A percentile compares a stretch with the other conserved stretches of the same genome.
These are phyloP conservation scores for Lenwebbia sp. DNA, from an alignment of 345 rosid genomes.

Conservation along the genomic window DNA sequence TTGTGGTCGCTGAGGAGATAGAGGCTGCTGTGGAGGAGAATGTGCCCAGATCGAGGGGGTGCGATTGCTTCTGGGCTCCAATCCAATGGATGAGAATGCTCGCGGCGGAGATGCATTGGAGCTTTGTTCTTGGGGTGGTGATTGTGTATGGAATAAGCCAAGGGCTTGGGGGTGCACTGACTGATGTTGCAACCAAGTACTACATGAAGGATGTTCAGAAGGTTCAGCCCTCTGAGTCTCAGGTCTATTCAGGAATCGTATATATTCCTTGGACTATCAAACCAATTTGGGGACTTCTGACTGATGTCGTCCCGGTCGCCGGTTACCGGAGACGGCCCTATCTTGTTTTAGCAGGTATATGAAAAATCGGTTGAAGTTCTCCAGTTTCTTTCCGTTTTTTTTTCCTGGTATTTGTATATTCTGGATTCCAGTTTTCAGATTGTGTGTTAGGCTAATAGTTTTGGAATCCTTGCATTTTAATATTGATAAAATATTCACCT, in stretches of 20 bases:
- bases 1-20: not conserved
- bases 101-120: constrained; percentile 47
- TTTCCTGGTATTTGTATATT: not conserved
- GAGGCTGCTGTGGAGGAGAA: not conserved
- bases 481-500: not conserved
- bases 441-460: not conserved
- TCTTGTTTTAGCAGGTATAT: constrained; percentile 46
- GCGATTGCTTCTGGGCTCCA: constrained; percentile 7
- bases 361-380: not conserved
- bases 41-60: not conserved
- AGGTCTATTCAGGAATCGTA: constrained; percentile 39
- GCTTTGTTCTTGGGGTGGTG: constrained; percentile 54
- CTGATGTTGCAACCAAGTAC: constrained; percentile 46
- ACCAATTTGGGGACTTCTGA: constrained; percentile 66
- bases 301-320: constrained; percentile 47
- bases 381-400: not conserved
- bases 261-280: constrained; percentile 60
- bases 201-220: constrained; percentile 68
- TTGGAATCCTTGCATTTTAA: not conserved
- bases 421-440: not conserved
- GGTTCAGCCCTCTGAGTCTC: constrained; percentile 60
- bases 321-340: constrained; percentile 61
- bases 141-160: constrained; percentile 57
- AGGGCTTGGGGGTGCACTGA: constrained; percentile 46
- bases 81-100: constrained; percentile 46